Conservation (phyloP, 441 rosid species). For the Flueggea neowawraea region DNA sequence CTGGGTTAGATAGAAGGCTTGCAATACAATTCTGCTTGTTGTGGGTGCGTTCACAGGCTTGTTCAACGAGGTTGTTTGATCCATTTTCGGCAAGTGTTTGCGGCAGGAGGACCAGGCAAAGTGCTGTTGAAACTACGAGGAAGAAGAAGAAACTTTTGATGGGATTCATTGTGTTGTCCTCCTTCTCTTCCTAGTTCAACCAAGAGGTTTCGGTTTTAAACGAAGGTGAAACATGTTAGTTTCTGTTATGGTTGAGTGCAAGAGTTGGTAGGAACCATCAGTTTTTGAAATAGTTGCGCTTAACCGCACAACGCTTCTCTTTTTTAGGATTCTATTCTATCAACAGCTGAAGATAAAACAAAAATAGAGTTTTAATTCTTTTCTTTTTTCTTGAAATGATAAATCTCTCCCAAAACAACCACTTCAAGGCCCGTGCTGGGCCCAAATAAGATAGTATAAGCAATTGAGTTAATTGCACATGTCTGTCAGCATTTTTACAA, state of each 20-base stretch:
- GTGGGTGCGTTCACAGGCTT: background rate
- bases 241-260: background rate
- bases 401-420: background rate
- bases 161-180: conserved; percentile 9
- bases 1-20: conserved; percentile 22
- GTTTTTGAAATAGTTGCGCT: conserved; percentile 7
- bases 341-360: too few relatives aligned
- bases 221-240: background rate
- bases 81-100: too few relatives aligned
- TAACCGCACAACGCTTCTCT: conserved; percentile 6
- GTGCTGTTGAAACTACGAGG: background rate
- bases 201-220: too few relatives aligned
- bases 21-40: conserved; percentile 19
- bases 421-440: too few relatives aligned
- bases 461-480: too few relatives aligned
- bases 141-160: conserved; percentile 8
- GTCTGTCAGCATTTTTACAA: too few relatives aligned
- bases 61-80: too few relatives aligned
- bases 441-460: too few relatives aligned
- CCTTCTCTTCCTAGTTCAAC: background rate
- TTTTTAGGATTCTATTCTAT: too few relatives aligned
- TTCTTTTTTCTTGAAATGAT: too few relatives aligned
- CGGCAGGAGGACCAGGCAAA: background rate
- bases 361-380: too few relatives aligned
- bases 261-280: background rate